Evolutionary conservation across 345 rosid species (phyloP).

Genomic region (Passiflora organensis): DNA sequence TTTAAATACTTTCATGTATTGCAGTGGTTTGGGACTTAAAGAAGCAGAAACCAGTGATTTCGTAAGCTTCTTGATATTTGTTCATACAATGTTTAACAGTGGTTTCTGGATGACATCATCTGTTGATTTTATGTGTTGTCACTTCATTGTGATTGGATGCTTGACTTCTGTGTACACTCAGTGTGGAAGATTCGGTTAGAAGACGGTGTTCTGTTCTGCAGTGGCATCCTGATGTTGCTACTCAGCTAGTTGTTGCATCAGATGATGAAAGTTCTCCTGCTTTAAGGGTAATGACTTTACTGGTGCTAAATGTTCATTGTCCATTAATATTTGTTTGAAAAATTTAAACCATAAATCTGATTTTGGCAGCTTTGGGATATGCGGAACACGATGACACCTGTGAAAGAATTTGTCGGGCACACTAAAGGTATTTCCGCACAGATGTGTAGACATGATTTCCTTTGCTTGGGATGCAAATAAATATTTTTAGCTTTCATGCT

Average conservation of each 20-base stretch:
- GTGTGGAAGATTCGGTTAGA: conserved; percentile 86
- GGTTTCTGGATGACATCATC: background rate
- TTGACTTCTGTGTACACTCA: conserved; percentile 33
- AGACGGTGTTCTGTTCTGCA: conserved; percentile 96
- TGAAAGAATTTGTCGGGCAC: conserved; percentile 86
- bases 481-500: background rate
- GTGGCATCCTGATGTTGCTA: conserved; percentile 98
- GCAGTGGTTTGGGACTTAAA: conserved; percentile 96
- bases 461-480: background rate
- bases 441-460: background rate
- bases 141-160: conserved; percentile 11
- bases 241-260: conserved; percentile 96
- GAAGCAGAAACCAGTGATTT: conserved; percentile 92
- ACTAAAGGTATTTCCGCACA: conserved; percentile 55
- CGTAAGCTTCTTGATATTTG: conserved; percentile 42
- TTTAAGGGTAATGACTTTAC: conserved; percentile 53
- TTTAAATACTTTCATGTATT: conserved; percentile 12
- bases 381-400: conserved; percentile 87
- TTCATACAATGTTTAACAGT: background rate
- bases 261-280: conserved; percentile 88
- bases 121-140: too few relatives aligned
- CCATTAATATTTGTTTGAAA: background rate
- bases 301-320: background rate
- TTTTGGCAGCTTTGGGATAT: conserved; percentile 93
- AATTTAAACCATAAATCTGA: conserved; percentile 11